Conservation (phyloP, 805 yeast species). For the Suhomyces tanzawaensis region DNA sequence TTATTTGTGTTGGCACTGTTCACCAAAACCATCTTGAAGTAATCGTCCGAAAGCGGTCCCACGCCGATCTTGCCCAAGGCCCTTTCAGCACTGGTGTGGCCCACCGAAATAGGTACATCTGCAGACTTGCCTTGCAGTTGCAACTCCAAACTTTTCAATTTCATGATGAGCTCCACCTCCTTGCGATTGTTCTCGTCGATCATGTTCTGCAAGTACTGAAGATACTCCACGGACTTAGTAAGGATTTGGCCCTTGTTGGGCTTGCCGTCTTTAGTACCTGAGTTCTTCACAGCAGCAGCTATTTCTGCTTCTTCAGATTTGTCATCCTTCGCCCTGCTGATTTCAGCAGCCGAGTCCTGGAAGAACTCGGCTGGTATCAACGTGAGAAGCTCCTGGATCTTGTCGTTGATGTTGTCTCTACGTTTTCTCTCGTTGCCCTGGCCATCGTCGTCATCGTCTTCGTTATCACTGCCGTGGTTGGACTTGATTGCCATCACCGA, state of each 20-base stretch:
- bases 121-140: constrained; percentile 35
- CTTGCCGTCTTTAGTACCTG: constrained; percentile 78
- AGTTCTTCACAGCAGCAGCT: constrained; percentile 30
- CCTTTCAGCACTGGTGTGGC: constrained; percentile 73
- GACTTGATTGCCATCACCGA: constrained; percentile 27
- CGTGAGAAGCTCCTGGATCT: constrained; percentile 41
- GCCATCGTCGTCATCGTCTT: constrained; percentile 26
- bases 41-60: constrained; percentile 62
- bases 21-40: constrained; percentile 17
- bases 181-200: constrained; percentile 77
- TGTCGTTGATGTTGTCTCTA: constrained; percentile 44
- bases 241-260: constrained; percentile 84
- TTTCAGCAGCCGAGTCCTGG: constrained; percentile 23
- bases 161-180: constrained; percentile 70
- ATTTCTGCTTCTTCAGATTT: constrained; percentile 21
- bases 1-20: constrained; percentile 10
- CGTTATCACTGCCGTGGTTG: constrained; percentile 15
- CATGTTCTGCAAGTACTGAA: constrained; percentile 60
- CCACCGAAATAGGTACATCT: constrained; percentile 43
- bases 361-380: constrained; percentile 38
- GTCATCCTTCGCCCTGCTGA: constrained; percentile 20
- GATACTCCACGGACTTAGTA: constrained; percentile 71
- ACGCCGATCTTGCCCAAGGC: constrained; percentile 79
- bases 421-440: constrained; percentile 42
- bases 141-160: constrained; percentile 53